phyloP scores from a whole-genome alignment of 495 filamentous ascomycete species.

The Penicillium tannophilum region DNA sequence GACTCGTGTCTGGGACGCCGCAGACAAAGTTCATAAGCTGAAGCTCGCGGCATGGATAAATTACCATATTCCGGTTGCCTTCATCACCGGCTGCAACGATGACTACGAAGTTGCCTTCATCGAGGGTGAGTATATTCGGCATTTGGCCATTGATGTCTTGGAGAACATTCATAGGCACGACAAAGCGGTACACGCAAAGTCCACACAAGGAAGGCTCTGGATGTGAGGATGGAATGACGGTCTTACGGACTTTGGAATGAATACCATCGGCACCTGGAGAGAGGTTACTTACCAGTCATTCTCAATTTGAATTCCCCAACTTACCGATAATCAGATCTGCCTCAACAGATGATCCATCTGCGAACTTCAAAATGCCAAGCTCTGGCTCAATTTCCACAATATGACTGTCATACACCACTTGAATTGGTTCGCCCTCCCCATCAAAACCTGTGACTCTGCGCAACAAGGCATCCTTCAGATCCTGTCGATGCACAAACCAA shows the following conservation, averaged over 20 bases:
- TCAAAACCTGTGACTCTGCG: slow-evolving; percentile 2
- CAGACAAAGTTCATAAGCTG: slow-evolving; percentile 15
- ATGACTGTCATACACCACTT: slow-evolving; percentile 7
- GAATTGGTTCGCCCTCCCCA: slow-evolving; percentile 4
- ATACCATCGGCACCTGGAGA: slow-evolving; percentile 9
- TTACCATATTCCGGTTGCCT: slow-evolving; percentile 13
- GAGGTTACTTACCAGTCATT: background rate
- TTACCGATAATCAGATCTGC: slow-evolving; percentile 15
- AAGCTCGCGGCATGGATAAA: slow-evolving; percentile 12
- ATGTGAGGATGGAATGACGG: slow-evolving; percentile 11
- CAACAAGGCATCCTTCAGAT: slow-evolving; percentile 12
- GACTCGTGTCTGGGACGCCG: slow-evolving; percentile 10
- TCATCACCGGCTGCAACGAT: slow-evolving; percentile 12
- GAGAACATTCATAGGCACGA: slow-evolving; percentile 13
- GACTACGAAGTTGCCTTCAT: slow-evolving; percentile 9
- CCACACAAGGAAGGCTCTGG: slow-evolving; percentile 12
- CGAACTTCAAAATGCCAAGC: slow-evolving; percentile 8
- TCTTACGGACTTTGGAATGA: slow-evolving; percentile 12
- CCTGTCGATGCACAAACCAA: slow-evolving; percentile 14
- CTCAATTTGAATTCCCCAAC: background rate
- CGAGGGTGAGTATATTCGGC: slow-evolving; percentile 4
- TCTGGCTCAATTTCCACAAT: slow-evolving; percentile 13
- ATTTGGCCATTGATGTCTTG: background rate
- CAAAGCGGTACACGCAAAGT: slow-evolving; percentile 11
- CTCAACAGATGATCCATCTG: slow-evolving; percentile 2